Percentiles rank a stretch among this genome's conserved stretches.
phyloP scores from a whole-genome alignment of 371 early-diverging fungal species.

The Apophysomyces elegans region DNA sequence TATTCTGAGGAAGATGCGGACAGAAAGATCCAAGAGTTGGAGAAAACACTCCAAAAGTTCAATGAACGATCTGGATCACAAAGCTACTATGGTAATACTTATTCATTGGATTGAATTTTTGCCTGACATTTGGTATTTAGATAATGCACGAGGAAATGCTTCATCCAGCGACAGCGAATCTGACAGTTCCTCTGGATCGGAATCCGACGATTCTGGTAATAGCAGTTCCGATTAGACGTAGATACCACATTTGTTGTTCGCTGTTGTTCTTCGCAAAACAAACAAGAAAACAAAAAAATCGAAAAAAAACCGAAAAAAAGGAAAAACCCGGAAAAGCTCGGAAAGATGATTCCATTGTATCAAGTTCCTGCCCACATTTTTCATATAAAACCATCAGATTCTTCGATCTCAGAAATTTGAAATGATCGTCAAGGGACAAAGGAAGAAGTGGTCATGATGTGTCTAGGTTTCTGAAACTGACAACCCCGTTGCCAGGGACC shows the following conservation, averaged over 20 bases:
- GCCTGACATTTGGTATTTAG: background rate
- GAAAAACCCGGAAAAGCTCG: background rate
- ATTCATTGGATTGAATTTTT: background rate
- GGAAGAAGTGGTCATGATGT: no score
- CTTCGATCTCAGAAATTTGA: no score
- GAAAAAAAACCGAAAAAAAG: constrained; percentile 6
- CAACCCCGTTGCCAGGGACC: no score
- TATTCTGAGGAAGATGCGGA: constrained; percentile 57
- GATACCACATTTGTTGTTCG: constrained; percentile 29
- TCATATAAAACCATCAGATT: no score
- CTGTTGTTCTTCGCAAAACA: constrained; percentile 16
- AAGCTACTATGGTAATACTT: constrained; percentile 25
- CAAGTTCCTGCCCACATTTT: no score
- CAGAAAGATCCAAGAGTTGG: constrained; percentile 67
- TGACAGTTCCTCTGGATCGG: constrained; percentile 68
- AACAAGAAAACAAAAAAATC: constrained; percentile 1
- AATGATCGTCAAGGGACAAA: no score
- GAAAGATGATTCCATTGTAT: constrained; percentile 5
- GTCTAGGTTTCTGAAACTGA: no score
- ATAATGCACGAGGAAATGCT: constrained; percentile 14
- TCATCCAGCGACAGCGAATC: constrained; percentile 61
- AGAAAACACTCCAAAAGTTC: constrained; percentile 69
- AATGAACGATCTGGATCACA: constrained; percentile 25
- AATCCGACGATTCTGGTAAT: constrained; percentile 77
- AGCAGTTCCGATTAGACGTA: constrained; percentile 70